Conservation (phyloP, 192 early-diverging fungal genomes). For the Coemansia erecta region DNA sequence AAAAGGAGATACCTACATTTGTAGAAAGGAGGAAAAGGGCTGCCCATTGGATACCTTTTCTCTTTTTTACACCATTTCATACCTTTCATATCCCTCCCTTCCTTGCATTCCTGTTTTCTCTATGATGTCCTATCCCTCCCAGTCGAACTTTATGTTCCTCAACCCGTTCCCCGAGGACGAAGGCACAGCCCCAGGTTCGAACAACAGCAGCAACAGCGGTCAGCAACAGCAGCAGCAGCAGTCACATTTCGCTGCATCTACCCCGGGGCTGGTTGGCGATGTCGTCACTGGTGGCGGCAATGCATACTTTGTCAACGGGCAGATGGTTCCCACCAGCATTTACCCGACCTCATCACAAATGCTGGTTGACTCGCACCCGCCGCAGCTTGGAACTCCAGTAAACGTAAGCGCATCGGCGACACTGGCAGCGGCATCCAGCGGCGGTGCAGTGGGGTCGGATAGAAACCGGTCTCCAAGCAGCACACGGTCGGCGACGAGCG, state of each 20-base stretch:
- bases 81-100: not conserved
- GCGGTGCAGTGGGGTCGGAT: conserved; percentile 25
- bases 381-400: conserved; percentile 3
- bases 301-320: conserved; percentile 25
- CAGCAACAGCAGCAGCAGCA: conserved; percentile 11
- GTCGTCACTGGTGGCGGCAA: conserved; percentile 7
- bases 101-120: not conserved
- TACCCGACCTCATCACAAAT: conserved; percentile 15
- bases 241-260: conserved; percentile 8
- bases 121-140: conserved; percentile 34
- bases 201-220: conserved; percentile 13
- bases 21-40: not conserved
- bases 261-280: conserved; percentile 6
- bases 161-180: conserved; percentile 22
- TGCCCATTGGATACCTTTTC: not conserved
- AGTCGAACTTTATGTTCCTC: conserved; percentile 33
- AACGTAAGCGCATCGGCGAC: conserved; percentile 12
- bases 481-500: conserved; percentile 17
- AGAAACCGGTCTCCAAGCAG: conserved; percentile 46
- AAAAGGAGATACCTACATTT: conserved; percentile 5
- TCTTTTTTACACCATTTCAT: not conserved
- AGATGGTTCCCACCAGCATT: conserved; percentile 20
- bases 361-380: conserved; percentile 21
- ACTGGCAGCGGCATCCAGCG: conserved; percentile 24
- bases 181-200: conserved; percentile 4